Evolutionary conservation across 345 rosid genomes (phyloP), one percentile per base, ranked within the genome.

Genomic region (Cardamine chenopodiifolia): DNA sequence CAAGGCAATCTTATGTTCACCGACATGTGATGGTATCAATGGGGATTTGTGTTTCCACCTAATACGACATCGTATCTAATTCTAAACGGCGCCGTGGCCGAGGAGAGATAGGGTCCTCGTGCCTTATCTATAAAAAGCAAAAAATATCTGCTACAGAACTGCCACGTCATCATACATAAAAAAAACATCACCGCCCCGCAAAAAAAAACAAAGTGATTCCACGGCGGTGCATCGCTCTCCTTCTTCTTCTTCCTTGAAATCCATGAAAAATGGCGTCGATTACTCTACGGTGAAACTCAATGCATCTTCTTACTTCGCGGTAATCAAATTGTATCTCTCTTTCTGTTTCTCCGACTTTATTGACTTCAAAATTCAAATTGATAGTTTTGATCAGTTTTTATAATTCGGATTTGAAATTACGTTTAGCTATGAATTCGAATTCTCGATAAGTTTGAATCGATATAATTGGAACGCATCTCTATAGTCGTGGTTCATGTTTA

Each of bases 31-130:
- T 18, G 54, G 44, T 18, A 40, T 52, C 52, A 18, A 62, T 37
- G 19, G n/a, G 54, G 37, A 28, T 34, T 26, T 5, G 31, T 75
- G 73, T 68, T 68, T 31, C 55, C 69, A 75, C 58, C 23, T 6
- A 62, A 76, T 62, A 62, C 61, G 80, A 62, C 75, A 63, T 70
- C 75, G 80, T 44, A 59, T 69, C 61, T 8, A 70, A 11, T 20
- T 6, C 4, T 2, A 19, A 62, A 55, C 28, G 67, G 37, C 61
- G 47, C 2, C 72, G 72, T 63, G 28, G 8, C 5, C 31, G 11
- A 17, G 20, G 20, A 7, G 49, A 17, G 9, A 17, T 44, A 17
- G 20, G 50, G 22, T 17, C 20, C 23, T 31, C 28, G 56, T 56
- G 45, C 54, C 54, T 77, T 77, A 77, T 70, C 76, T 61, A 34